These are phyloP conservation scores for Tilletia indica DNA, from an alignment of 1,284 basidiomycete genomes.

Conservation along the genomic window DNA sequence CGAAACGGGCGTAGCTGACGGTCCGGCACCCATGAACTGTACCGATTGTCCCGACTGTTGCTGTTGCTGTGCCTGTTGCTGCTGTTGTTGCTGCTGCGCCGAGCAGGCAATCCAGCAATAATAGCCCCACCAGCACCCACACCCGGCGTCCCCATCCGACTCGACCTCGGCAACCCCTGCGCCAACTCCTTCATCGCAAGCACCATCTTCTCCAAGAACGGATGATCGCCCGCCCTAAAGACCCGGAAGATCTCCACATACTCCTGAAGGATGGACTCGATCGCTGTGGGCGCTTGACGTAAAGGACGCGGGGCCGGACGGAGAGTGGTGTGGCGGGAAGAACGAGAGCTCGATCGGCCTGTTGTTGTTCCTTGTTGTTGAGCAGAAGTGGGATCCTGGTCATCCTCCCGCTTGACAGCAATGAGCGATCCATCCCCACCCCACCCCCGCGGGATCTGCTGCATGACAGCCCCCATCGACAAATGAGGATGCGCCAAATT, in stretches of 20 bases:
- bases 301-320: constrained; percentile 12
- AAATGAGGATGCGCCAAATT: constrained; percentile 3
- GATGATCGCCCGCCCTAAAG: constrained; percentile 40
- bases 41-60: too few relatives aligned
- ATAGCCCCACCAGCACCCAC: too few relatives aligned
- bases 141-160: too few relatives aligned
- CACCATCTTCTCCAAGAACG: constrained; percentile 34
- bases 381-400: neutral
- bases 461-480: constrained; percentile 2
- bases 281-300: constrained; percentile 22
- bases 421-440: neutral
- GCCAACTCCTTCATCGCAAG: constrained; percentile 39
- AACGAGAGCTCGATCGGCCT: neutral
- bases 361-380: neutral
- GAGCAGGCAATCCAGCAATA: too few relatives aligned
- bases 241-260: constrained; percentile 39
- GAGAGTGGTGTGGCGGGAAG: neutral
- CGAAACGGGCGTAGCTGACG: too few relatives aligned
- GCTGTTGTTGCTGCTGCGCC: too few relatives aligned
- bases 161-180: too few relatives aligned
- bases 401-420: constrained; percentile 17
- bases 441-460: neutral
- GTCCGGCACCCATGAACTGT: too few relatives aligned
- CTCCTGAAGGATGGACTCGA: constrained; percentile 41
- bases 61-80: too few relatives aligned